Evolutionary conservation across 805 yeast genomes (phyloP).

Genomic region (Saccharomycopsis sp.): DNA sequence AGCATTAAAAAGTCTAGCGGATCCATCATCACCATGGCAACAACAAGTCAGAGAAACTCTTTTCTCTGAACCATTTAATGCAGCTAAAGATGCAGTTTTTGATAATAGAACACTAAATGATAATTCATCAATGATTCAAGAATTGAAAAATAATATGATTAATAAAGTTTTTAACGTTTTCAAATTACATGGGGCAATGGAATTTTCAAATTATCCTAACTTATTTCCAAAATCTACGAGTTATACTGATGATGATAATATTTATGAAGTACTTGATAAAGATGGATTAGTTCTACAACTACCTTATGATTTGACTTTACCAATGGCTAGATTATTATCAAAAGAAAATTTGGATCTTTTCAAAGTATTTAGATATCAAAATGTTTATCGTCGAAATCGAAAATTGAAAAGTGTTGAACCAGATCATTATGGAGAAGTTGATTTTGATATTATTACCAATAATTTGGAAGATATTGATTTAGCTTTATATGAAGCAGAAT

Average conservation of each 20-base stretch:
- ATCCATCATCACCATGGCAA: conserved; percentile 91
- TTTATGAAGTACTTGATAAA: conserved; percentile 73
- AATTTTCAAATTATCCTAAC: conserved; percentile 51
- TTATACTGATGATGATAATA: conserved; percentile 49
- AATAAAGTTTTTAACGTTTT: conserved; percentile 55
- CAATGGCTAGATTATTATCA: conserved; percentile 79
- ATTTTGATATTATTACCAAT: conserved; percentile 70
- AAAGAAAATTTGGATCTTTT: conserved; percentile 23
- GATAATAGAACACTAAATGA: conserved; percentile 35
- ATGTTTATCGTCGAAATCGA: conserved; percentile 65
- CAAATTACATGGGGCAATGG: conserved; percentile 78
- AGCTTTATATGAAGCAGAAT: conserved; percentile 74
- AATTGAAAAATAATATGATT: conserved; percentile 50
- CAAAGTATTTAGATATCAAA: conserved; percentile 42
- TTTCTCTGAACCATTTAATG: conserved; percentile 74
- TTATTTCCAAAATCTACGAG: conserved; percentile 78
- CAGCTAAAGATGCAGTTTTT: conserved; percentile 77
- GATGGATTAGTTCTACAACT: conserved; percentile 83
- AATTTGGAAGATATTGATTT: conserved; percentile 29
- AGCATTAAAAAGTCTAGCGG: conserved; percentile 74
- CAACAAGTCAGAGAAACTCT: conserved; percentile 81
- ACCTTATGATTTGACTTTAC: conserved; percentile 83
- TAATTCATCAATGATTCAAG: conserved; percentile 14
- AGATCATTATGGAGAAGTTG: conserved; percentile 67
- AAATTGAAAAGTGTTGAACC: conserved; percentile 59